A percentile compares a stretch with the other conserved stretches of the same genome.
Conservation (phyloP, 176 grass and related monocot genomes). For the Carex pumila region DNA sequence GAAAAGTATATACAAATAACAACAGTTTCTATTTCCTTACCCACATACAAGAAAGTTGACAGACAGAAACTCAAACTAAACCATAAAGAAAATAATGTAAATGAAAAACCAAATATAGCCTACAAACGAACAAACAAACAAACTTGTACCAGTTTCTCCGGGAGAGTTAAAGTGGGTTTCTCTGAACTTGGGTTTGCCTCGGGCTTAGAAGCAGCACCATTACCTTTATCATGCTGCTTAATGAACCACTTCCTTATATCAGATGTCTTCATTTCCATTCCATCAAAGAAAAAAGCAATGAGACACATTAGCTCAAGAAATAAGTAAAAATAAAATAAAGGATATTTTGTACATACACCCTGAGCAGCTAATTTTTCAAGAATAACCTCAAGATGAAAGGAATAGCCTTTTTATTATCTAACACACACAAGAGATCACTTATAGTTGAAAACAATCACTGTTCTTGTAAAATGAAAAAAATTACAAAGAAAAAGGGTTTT, state of each 20-base stretch:
- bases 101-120: conserved; percentile 20
- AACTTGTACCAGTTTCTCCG: conserved; percentile 36
- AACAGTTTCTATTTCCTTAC: background rate
- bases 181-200: conserved; percentile 13
- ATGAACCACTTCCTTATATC: conserved; percentile 99
- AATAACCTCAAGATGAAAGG: background rate
- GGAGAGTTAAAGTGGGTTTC: conserved; percentile 51
- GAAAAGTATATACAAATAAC: background rate
- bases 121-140: background rate
- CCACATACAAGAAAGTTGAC: background rate
- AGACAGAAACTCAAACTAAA: background rate
- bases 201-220: conserved; percentile 29
- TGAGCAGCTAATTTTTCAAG: conserved; percentile 6
- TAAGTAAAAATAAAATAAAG: background rate
- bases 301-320: conserved; percentile 18
- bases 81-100: background rate
- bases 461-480: background rate
- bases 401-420: background rate
- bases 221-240: conserved; percentile 66
- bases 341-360: background rate
- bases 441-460: background rate
- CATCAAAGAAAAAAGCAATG: conserved; percentile 10
- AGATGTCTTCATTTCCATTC: conserved; percentile 53
- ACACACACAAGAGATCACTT: background rate
- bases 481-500: conserved; percentile 1